Evolutionary conservation across 2,329 filamentous ascomycete genomes (phyloP).

Genomic region (Aspergillus caelatus): DNA sequence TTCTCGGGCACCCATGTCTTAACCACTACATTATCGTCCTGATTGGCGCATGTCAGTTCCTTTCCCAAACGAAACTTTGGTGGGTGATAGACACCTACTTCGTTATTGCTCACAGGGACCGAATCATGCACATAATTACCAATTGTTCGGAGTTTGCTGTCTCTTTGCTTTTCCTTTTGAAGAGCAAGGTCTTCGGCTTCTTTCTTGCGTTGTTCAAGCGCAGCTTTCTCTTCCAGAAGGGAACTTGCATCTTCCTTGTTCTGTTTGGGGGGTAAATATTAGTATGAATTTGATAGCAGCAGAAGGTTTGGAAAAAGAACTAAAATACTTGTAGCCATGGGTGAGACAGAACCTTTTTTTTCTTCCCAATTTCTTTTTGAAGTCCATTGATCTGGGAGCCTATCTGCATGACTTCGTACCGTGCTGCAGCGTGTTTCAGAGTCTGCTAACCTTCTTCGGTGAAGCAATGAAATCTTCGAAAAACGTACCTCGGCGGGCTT

Average conservation of each 20-base stretch:
- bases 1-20: constrained; percentile 81
- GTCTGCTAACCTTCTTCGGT: constrained; percentile 3
- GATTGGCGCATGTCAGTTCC: background rate
- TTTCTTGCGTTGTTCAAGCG: constrained; percentile 81
- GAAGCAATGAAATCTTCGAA: constrained; percentile 1
- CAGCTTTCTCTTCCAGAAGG: constrained; percentile 75
- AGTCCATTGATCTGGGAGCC: constrained; percentile 83
- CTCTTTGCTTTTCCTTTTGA: constrained; percentile 73
- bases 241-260: constrained; percentile 86
- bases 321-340: background rate
- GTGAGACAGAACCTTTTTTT: constrained; percentile 73
- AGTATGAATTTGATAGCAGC: constrained; percentile 72
- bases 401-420: constrained; percentile 78
- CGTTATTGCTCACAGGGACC: constrained; percentile 80
- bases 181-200: constrained; percentile 71
- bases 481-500: constrained; percentile 71
- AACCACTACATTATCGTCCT: constrained; percentile 78
- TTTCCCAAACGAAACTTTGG: background rate
- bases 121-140: constrained; percentile 91
- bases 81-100: constrained; percentile 53
- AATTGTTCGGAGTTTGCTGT: constrained; percentile 78
- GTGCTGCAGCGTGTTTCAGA: constrained; percentile 49
- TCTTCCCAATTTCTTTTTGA: constrained; percentile 85
- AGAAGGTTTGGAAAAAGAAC: constrained; percentile 56
- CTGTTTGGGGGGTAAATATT: constrained; percentile 40